Base-by-base conservation (phyloP, 768 basidiomycete genomes). In the Phaeotremella skinneri region DNA sequence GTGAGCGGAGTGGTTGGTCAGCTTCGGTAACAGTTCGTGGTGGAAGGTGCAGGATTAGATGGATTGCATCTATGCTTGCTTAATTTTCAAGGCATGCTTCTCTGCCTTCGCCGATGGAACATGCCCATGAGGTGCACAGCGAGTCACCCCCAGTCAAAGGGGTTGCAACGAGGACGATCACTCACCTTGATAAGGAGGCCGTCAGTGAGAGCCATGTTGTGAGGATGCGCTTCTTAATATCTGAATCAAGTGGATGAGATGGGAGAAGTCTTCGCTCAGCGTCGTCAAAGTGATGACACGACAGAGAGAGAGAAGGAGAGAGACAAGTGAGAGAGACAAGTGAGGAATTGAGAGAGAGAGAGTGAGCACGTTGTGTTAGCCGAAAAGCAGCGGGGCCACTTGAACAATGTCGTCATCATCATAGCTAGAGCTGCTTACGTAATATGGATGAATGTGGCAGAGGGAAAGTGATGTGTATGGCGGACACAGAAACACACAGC, bases 141-240 rank as follows among this genome's bases (percentile, higher is more conserved):
- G 16, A 5, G 26, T 16, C 27, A 32, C 14, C 52, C 52, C 32
- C 41, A 34, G 16, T n/a, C 39, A 23, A 3, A 41, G 26, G 20
- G 34, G 29, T 3, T n/a, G 26, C 25, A 45, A n/a, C 13, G 2
- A 32, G 16, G 34, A 14, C 7, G 3, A 20, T n/a, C 21, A 61
- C 67, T 63, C 30, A 85, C 87, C 82, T 94, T 92, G 81, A 92
- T 84, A 37, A 87, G 67, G 63, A 93, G 84, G 16, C 84, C 87
- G 74, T 93, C 90, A 65, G 81, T 86, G 89, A 90, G 89, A 52
- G 81, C 54, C 70, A 69, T 69, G 45, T 13, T 63, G 56, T 43
- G 14, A 1, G 34, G 41, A 13, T 17, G 25, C 17, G 9, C 17
- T 37, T 17, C 7, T 7, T 37, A 37, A 17, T 7, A 37, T 7